phyloP scores from a whole-genome alignment of 208 protist genomes.

The Crithidia sp. region DNA sequence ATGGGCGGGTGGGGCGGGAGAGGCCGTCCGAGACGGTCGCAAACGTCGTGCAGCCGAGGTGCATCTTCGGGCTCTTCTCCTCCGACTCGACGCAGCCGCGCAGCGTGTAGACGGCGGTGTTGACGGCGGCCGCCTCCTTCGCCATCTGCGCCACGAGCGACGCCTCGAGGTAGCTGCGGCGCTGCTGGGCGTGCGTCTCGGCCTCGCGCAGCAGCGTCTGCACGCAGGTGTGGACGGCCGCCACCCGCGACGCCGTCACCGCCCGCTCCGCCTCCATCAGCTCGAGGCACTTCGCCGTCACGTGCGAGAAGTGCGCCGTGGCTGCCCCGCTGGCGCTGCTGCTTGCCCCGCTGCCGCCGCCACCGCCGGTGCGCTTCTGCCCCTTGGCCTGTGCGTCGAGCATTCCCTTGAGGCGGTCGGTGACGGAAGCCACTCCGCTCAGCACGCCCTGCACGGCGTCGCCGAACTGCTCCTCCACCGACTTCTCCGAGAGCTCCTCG shows the following conservation, averaged over 20 bases:
- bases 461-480: constrained; percentile 59
- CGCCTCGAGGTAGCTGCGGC: constrained; percentile 34
- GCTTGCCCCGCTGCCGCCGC: constrained; percentile 3
- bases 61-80: constrained; percentile 50
- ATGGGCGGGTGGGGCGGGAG: neutral
- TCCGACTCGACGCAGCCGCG: constrained; percentile 84
- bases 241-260: constrained; percentile 14
- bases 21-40: constrained; percentile 22
- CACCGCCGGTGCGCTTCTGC: constrained; percentile 44
- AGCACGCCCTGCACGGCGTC: constrained; percentile 54
- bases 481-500: constrained; percentile 55
- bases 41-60: constrained; percentile 88
- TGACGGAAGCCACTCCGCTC: constrained; percentile 30
- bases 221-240: constrained; percentile 17
- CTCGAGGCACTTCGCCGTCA: constrained; percentile 33
- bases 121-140: constrained; percentile 67
- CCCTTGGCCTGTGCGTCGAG: constrained; percentile 39
- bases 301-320: constrained; percentile 14
- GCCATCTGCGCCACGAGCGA: constrained; percentile 41
- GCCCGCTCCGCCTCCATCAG: constrained; percentile 37
- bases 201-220: constrained; percentile 32
- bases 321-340: constrained; percentile 8
- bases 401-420: constrained; percentile 46
- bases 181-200: constrained; percentile 31
- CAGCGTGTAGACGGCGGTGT: constrained; percentile 85